Evolutionary conservation across 2,329 filamentous ascomycete genomes (phyloP).

Genomic region (Magnaporthiopsis rhizophila): DNA sequence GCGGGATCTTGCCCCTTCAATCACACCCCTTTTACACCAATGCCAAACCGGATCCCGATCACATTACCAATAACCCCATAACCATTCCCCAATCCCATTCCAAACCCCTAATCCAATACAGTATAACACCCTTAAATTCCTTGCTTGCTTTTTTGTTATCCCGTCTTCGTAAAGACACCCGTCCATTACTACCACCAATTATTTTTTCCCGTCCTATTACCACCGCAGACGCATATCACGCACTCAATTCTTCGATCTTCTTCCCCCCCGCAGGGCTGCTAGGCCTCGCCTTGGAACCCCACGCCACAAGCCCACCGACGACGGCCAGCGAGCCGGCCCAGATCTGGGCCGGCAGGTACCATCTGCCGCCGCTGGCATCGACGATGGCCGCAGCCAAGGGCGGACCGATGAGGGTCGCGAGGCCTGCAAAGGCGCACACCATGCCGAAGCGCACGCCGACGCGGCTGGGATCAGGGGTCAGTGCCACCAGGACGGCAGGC

Average conservation of each 20-base stretch:
- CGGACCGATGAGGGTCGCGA: slow-evolving; percentile 33
- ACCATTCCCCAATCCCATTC: background rate
- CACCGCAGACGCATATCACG: background rate
- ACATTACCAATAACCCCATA: background rate
- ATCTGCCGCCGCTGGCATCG: background rate
- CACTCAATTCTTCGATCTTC: background rate
- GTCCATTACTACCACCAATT: background rate
- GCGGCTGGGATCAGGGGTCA: slow-evolving; percentile 29
- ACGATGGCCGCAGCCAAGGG: slow-evolving; percentile 19
- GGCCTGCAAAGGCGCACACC: slow-evolving; percentile 29
- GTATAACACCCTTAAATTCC: background rate
- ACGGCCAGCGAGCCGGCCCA: slow-evolving; percentile 15
- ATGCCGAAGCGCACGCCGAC: slow-evolving; percentile 36
- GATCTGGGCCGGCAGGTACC: slow-evolving; percentile 13
- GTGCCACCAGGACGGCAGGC: slow-evolving; percentile 25
- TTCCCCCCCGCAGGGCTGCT: background rate
- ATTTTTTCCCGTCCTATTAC: background rate
- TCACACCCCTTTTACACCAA: background rate
- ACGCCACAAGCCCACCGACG: slow-evolving; percentile 8
- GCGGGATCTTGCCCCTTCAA: background rate
- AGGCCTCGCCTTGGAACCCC: background rate
- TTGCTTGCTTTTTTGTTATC: background rate
- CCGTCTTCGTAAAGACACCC: background rate
- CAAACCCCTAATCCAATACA: background rate
- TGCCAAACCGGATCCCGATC: background rate